These are phyloP conservation scores for Moniliella sp. DNA, from an alignment of 1,284 basidiomycete species.

Conservation along the genomic window DNA sequence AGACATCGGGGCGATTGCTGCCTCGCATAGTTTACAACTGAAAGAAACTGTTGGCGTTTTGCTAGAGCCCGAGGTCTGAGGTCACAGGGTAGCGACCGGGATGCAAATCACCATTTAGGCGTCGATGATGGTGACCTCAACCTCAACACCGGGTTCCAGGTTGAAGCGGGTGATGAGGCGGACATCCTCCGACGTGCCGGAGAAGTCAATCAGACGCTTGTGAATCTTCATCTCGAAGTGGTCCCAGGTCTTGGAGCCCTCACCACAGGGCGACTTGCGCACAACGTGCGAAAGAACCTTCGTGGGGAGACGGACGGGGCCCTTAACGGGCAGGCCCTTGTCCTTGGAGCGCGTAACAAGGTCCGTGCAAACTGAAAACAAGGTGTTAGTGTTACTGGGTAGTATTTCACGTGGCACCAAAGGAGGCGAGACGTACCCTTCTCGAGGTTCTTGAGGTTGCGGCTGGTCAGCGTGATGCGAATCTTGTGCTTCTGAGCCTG, in stretches of 20 bases:
- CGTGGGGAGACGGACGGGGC: constrained; percentile 93
- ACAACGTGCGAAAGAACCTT: constrained; percentile 96
- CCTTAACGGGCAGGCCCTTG: constrained; percentile 97
- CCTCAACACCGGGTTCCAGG: constrained; percentile 95
- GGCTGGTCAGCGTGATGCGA: constrained; percentile 90
- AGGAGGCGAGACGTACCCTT: no score
- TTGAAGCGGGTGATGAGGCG: constrained; percentile 99
- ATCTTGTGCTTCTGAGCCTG: constrained; percentile 93
- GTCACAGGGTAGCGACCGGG: no score
- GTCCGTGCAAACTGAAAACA: constrained; percentile 81
- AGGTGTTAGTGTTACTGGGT: no score
- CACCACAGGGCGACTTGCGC: constrained; percentile 57
- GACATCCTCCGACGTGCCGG: constrained; percentile 92
- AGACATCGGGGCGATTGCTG: no score
- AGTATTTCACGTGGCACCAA: no score
- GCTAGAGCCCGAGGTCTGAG: no score
- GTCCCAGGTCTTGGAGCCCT: constrained; percentile 98
- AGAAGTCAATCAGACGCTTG: constrained; percentile 99
- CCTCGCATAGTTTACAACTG: no score
- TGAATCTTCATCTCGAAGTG: constrained; percentile 97
- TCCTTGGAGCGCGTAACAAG: constrained; percentile 97
- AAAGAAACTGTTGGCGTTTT: no score
- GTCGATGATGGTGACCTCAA: constrained; percentile 93
- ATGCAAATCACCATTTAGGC: no score
- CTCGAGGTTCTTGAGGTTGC: constrained; percentile 94